Conservation (phyloP, 2,329 filamentous ascomycete species). For the Penicillium sp. region DNA sequence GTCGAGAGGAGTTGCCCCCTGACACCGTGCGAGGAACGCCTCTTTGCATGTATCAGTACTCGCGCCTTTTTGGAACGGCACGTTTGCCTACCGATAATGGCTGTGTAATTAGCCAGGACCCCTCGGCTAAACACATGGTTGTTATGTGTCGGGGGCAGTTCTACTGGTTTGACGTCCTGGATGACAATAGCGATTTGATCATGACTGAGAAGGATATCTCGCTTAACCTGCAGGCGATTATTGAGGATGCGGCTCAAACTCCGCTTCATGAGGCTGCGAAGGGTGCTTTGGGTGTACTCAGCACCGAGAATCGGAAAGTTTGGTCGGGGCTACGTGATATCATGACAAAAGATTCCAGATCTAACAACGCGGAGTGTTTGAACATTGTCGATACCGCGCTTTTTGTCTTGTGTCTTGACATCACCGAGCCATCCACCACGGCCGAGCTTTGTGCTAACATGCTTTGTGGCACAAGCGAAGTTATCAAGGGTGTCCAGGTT, state of each 20-base stretch:
- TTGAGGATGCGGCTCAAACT: slow-evolving; percentile 79
- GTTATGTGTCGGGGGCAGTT: slow-evolving; percentile 92
- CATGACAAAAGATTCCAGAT: slow-evolving; percentile 71
- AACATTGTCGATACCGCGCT: slow-evolving; percentile 89
- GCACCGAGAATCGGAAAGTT: slow-evolving; percentile 89
- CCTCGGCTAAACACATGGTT: slow-evolving; percentile 83
- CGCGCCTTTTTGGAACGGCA: slow-evolving; percentile 85
- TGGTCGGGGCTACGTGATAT: slow-evolving; percentile 90
- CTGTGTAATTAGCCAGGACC: slow-evolving; percentile 91
- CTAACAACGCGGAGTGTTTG: slow-evolving; percentile 93
- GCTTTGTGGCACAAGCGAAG: slow-evolving; percentile 88
- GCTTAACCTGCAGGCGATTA: slow-evolving; percentile 81
- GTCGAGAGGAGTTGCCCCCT: slow-evolving; percentile 83
- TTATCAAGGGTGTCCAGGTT: slow-evolving; percentile 87
- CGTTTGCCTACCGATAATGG: slow-evolving; percentile 88
- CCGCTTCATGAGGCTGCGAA: slow-evolving; percentile 94
- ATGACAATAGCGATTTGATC: slow-evolving; percentile 87
- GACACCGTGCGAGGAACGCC: slow-evolving; percentile 76
- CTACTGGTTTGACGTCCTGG: slow-evolving; percentile 97
- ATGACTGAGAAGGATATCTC: slow-evolving; percentile 94
- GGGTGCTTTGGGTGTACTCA: slow-evolving; percentile 81
- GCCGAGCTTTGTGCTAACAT: slow-evolving; percentile 94
- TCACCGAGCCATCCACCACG: slow-evolving; percentile 71
- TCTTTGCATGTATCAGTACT: slow-evolving; percentile 97
- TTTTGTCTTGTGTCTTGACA: slow-evolving; percentile 86